Conservation (phyloP, 1,284 basidiomycete genomes). For the Cutaneotrichosporon cavernicola region DNA sequence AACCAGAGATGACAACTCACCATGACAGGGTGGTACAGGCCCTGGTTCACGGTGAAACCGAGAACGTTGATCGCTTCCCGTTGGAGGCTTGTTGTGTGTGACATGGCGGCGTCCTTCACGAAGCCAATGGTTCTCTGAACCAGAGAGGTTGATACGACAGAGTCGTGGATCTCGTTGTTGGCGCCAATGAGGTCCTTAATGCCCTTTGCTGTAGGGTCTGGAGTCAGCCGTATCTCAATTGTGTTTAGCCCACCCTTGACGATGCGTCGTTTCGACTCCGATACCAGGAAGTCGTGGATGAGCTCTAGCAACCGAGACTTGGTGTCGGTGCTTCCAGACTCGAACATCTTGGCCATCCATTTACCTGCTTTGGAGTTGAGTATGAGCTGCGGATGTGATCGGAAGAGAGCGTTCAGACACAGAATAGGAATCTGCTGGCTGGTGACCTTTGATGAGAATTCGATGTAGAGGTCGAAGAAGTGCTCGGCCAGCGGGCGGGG, state of each 20-base stretch:
- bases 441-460: conserved; percentile 31
- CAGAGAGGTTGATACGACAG: conserved; percentile 86
- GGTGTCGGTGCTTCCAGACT: conserved; percentile 66
- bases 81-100: conserved; percentile 69
- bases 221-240: not conserved
- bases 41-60: conserved; percentile 88
- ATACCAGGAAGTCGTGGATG: conserved; percentile 82
- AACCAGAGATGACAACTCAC: conserved; percentile 54
- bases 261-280: conserved; percentile 61
- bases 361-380: conserved; percentile 68
- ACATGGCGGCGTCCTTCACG: conserved; percentile 77
- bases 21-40: conserved; percentile 76
- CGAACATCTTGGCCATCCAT: conserved; percentile 88
- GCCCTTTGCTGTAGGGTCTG: conserved; percentile 55
- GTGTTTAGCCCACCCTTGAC: conserved; percentile 55
- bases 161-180: conserved; percentile 90
- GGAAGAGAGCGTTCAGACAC: conserved; percentile 86
- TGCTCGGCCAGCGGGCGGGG: conserved; percentile 67
- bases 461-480: conserved; percentile 70
- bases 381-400: conserved; percentile 87
- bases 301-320: conserved; percentile 75
- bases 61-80: conserved; percentile 84
- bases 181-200: conserved; percentile 93
- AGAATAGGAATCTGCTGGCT: conserved; percentile 54
- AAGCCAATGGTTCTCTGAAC: conserved; percentile 85